phyloP scores from a whole-genome alignment of 768 basidiomycete genomes.

The Hemileccinum rubropunctum region DNA sequence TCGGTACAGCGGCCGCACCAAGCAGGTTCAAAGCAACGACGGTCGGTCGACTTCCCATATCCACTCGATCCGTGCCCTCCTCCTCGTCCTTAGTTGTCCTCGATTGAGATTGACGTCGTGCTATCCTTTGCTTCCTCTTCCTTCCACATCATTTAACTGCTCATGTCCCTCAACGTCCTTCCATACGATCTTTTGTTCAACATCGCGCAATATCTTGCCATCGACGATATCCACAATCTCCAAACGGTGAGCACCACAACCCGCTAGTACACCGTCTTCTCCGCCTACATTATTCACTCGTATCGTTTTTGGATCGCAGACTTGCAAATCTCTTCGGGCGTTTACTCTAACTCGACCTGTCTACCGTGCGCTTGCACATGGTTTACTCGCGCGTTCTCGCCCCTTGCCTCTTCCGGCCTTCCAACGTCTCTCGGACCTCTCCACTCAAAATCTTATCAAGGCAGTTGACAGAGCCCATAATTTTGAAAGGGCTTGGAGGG shows the following conservation, averaged over 20 bases:
- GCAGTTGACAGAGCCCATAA: slow-evolving; percentile 62
- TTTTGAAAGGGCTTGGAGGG: slow-evolving; percentile 62
- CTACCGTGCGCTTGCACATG: slow-evolving; percentile 61
- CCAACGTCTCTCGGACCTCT: slow-evolving; percentile 63
- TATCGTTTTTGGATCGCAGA: slow-evolving; percentile 36
- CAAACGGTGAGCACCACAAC: slow-evolving; percentile 50
- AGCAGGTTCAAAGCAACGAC: slow-evolving; percentile 6
- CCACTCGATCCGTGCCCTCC: slow-evolving; percentile 12
- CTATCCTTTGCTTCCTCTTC: neutral
- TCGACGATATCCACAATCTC: slow-evolving; percentile 57
- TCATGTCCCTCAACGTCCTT: slow-evolving; percentile 41
- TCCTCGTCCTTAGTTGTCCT: neutral
- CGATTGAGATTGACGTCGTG: slow-evolving; percentile 12
- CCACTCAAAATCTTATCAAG: slow-evolving; percentile 56
- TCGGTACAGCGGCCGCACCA: slow-evolving; percentile 1
- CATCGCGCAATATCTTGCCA: slow-evolving; percentile 59
- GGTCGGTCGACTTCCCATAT: slow-evolving; percentile 14
- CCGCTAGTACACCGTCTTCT: neutral
- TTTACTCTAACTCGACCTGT: slow-evolving; percentile 66
- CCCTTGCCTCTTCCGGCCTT: slow-evolving; percentile 70
- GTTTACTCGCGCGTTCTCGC: slow-evolving; percentile 62
- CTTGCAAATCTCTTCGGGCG: slow-evolving; percentile 57
- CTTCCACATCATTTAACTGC: neutral
- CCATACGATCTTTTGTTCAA: slow-evolving; percentile 73
- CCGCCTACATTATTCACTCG: neutral